Evolutionary conservation across 2,329 filamentous ascomycete genomes (phyloP).

Genomic region (Sphaerulina populicola): DNA sequence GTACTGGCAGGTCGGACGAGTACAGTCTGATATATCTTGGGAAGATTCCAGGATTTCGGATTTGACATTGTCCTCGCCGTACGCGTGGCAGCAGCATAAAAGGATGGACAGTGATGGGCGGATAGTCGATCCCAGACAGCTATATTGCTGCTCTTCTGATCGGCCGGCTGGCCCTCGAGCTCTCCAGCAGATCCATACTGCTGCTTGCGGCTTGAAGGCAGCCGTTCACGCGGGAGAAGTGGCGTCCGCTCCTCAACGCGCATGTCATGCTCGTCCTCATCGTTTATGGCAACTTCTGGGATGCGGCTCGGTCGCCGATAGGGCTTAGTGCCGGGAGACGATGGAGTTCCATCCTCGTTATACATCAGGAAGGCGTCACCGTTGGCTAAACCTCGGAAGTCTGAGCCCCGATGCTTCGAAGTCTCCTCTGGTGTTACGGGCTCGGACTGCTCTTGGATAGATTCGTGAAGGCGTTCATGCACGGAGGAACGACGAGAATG

Average conservation of each 20-base stretch:
- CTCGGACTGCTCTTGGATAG: constrained; percentile 32
- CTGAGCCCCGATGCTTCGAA: constrained; percentile 2
- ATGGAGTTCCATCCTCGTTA: constrained; percentile 5
- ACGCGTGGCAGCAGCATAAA: constrained; percentile 13
- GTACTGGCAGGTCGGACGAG: constrained; percentile 61
- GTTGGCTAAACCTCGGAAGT: constrained; percentile 6
- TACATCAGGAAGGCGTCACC: constrained; percentile 13
- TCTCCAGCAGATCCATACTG: constrained; percentile 21
- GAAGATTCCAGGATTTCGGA: constrained; percentile 64
- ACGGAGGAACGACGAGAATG: neutral
- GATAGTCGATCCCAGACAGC: constrained; percentile 28
- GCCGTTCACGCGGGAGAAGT: constrained; percentile 31
- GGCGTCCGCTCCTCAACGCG: constrained; percentile 28
- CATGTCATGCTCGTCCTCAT: constrained; percentile 20
- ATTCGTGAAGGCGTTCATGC: constrained; percentile 25
- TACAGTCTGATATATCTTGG: constrained; percentile 54
- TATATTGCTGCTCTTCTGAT: neutral
- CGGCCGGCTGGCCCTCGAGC: constrained; percentile 20
- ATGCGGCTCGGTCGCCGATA: constrained; percentile 9
- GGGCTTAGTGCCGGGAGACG: neutral
- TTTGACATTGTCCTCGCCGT: constrained; percentile 39
- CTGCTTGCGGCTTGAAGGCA: constrained; percentile 20
- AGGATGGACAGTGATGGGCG: constrained; percentile 27
- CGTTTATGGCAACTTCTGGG: constrained; percentile 27
- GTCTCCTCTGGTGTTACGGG: constrained; percentile 26